Evolutionary conservation across 2,329 filamentous ascomycete genomes (phyloP).

Genomic region (Ceratocystiopsis sp.): DNA sequence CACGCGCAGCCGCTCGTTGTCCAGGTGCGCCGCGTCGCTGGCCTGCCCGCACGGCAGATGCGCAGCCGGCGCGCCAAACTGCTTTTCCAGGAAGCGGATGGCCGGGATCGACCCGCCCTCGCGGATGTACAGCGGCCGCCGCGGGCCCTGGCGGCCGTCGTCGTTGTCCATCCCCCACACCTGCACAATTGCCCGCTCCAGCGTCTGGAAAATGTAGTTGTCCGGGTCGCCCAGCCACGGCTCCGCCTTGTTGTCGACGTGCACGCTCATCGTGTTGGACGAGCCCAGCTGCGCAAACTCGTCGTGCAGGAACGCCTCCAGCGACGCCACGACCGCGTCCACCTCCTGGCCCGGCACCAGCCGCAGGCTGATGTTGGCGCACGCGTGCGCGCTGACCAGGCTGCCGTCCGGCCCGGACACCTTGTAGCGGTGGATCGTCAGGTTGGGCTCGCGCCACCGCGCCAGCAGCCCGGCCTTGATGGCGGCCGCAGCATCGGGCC

Average conservation of each 20-base stretch:
- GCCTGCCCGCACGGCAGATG: conserved; percentile 91
- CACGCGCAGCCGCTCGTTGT: conserved; percentile 83
- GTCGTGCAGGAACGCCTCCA: conserved; percentile 49
- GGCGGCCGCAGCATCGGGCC: too few species aligned
- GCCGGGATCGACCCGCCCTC: conserved; percentile 92
- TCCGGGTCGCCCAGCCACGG: conserved; percentile 88
- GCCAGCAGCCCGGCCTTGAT: conserved; percentile 79
- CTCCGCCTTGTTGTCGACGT: conserved; percentile 84
- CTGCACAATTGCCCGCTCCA: conserved; percentile 69
- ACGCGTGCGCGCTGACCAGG: conserved; percentile 78
- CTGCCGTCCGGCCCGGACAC: conserved; percentile 85
- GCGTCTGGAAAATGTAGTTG: conserved; percentile 77
- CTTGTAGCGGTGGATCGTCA: conserved; percentile 87
- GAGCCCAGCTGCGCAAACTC: conserved; percentile 63
- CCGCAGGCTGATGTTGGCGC: conserved; percentile 74
- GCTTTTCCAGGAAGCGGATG: conserved; percentile 86
- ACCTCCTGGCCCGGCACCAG: conserved; percentile 89
- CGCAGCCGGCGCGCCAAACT: conserved; percentile 78
- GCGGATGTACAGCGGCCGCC: conserved; percentile 75
- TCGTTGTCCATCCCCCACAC: conserved; percentile 48
- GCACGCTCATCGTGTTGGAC: conserved; percentile 63
- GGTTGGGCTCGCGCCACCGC: conserved; percentile 83
- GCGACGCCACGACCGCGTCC: conserved; percentile 49
- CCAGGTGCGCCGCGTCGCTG: conserved; percentile 82
- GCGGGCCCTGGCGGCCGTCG: conserved; percentile 14